Conservation (phyloP, 805 yeast genomes). For the Kuraishia capsulata region DNA sequence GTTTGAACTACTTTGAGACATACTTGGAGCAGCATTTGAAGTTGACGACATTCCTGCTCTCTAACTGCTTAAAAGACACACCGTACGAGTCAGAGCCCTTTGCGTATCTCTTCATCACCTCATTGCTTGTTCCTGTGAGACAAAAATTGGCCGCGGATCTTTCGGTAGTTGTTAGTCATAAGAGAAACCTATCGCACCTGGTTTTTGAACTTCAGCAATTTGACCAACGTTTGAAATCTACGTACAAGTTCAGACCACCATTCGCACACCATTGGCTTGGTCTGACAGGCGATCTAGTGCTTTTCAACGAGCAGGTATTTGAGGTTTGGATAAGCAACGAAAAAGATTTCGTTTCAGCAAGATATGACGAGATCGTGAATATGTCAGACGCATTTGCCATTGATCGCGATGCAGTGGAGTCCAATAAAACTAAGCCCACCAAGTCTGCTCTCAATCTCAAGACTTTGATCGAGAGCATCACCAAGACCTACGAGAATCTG, state of each 20-base stretch:
- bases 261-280: constrained; percentile 16
- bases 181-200: constrained; percentile 46
- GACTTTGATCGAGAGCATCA: constrained; percentile 48
- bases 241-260: constrained; percentile 38
- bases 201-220: constrained; percentile 49
- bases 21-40: constrained; percentile 24
- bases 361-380: constrained; percentile 43
- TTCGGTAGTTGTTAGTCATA: constrained; percentile 19
- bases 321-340: constrained; percentile 48
- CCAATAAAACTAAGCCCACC: constrained; percentile 46
- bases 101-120: constrained; percentile 30
- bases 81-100: constrained; percentile 12
- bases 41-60: constrained; percentile 20
- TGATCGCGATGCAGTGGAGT: constrained; percentile 44
- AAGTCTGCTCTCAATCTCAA: constrained; percentile 49
- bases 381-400: constrained; percentile 42
- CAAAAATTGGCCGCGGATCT: constrained; percentile 27
- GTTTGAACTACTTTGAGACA: constrained; percentile 39
- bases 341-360: constrained; percentile 34
- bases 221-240: constrained; percentile 38
- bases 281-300: constrained; percentile 18
- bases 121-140: constrained; percentile 37
- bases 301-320: constrained; percentile 19
- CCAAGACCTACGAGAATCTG: constrained; percentile 43
- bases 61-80: constrained; percentile 13